phyloP scores from a whole-genome alignment of 768 basidiomycete genomes.

The Punctularia strigosozonata region DNA sequence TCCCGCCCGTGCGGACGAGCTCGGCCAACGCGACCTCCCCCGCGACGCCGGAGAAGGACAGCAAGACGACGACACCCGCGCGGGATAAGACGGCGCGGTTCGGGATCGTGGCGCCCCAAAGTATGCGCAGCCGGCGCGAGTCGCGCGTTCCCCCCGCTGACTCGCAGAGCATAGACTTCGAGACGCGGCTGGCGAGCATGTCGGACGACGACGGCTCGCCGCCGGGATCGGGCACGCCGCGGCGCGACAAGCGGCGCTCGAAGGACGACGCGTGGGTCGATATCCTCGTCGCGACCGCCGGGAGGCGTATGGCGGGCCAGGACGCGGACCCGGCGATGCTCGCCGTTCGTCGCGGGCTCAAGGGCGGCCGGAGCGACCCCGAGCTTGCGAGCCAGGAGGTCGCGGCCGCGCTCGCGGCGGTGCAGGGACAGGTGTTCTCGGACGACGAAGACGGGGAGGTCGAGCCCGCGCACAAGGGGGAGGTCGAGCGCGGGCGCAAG shows the following conservation, averaged over 20 bases:
- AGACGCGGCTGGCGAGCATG: conserved; percentile 64
- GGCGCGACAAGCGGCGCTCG: conserved; percentile 28
- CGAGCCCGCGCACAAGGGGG: conserved; percentile 11
- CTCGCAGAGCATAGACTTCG: conserved; percentile 74
- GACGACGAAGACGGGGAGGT: conserved; percentile 27
- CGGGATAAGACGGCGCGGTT: conserved; percentile 38
- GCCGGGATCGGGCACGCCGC: conserved; percentile 5
- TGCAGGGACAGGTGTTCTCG: conserved; percentile 24
- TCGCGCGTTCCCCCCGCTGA: conserved; percentile 53
- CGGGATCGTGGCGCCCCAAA: conserved; percentile 42
- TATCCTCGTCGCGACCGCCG: conserved; percentile 57
- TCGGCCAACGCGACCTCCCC: neutral
- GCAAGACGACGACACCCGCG: conserved; percentile 12
- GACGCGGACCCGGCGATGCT: conserved; percentile 29
- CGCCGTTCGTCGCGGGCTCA: conserved; percentile 15
- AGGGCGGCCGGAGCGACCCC: conserved; percentile 40
- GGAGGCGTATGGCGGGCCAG: conserved; percentile 40
- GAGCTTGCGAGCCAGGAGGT: conserved; percentile 66
- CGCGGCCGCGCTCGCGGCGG: conserved; percentile 56
- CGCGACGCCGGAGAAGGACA: neutral
- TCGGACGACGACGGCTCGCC: conserved; percentile 27
- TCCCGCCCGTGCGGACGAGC: neutral
- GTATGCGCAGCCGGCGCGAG: conserved; percentile 32
- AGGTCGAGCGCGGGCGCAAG: conserved; percentile 12
- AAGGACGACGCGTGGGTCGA: conserved; percentile 82